These are phyloP conservation scores for Panicum miliaceum DNA, from an alignment of 176 grass and related monocot species.

Conservation along the genomic window DNA sequence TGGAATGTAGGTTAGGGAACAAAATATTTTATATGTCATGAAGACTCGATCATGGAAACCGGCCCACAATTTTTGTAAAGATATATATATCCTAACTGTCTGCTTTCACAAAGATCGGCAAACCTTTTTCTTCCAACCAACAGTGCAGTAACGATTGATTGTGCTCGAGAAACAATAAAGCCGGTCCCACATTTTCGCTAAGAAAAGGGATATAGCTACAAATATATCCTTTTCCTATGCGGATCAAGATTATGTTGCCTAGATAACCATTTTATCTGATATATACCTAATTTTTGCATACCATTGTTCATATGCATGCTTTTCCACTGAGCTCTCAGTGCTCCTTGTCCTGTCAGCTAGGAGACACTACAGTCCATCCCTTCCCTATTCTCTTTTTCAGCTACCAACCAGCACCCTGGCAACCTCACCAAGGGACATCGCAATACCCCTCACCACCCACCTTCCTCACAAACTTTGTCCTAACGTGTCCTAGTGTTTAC, in stretches of 20 bases:
- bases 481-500: conserved; percentile 37
- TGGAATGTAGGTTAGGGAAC: background rate
- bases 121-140: conserved; percentile 12
- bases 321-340: conserved; percentile 49
- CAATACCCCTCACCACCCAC: conserved; percentile 34
- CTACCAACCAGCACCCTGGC: conserved; percentile 36
- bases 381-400: conserved; percentile 36
- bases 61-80: background rate
- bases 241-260: conserved; percentile 5
- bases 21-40: background rate
- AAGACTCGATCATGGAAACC: conserved; percentile 20
- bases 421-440: conserved; percentile 39
- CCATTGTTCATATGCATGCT: conserved; percentile 38
- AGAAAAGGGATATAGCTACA: background rate
- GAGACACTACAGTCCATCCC: conserved; percentile 45
- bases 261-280: background rate
- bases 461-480: conserved; percentile 45
- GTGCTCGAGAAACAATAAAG: conserved; percentile 33
- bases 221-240: conserved; percentile 29
- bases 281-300: conserved; percentile 18
- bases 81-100: background rate
- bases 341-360: conserved; percentile 40
- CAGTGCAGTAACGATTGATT: conserved; percentile 13
- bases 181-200: background rate
- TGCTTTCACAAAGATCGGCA: conserved; percentile 15